A percentile compares a stretch with the other conserved stretches of the same genome.
These are phyloP conservation scores for Fusarium praegraminearum DNA, from an alignment of 2,329 filamentous ascomycete genomes.

Conservation along the genomic window DNA sequence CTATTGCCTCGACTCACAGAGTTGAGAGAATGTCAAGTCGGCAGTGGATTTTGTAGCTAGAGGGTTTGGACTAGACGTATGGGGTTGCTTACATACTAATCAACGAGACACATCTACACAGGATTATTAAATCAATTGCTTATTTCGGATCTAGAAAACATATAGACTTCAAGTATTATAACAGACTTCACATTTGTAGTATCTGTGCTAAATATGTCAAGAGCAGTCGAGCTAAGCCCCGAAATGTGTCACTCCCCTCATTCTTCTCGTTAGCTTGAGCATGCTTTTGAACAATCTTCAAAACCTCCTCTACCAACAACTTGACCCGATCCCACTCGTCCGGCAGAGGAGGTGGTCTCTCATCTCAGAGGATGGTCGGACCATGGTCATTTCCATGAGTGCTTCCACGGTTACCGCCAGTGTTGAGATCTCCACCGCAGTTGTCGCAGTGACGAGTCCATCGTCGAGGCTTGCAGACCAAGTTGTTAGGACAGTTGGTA, in stretches of 20 bases:
- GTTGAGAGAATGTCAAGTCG: too few relatives aligned
- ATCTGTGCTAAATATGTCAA: not conserved
- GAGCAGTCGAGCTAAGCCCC: not conserved
- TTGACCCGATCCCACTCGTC: not conserved
- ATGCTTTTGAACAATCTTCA: not conserved
- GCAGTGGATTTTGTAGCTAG: too few relatives aligned
- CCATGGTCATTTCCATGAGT: not conserved
- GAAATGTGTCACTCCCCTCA: not conserved
- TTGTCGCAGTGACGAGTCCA: slow-evolving; percentile 1
- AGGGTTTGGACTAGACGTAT: too few relatives aligned
- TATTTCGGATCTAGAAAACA: not conserved
- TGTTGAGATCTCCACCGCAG: not conserved
- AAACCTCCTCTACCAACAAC: not conserved
- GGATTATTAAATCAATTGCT: too few relatives aligned
- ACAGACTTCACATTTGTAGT: not conserved
- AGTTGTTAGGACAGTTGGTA: not conserved
- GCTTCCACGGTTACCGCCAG: not conserved
- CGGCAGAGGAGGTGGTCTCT: not conserved
- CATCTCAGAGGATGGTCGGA: slow-evolving; percentile 3
- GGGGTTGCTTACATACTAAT: too few relatives aligned
- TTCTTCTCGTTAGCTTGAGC: not conserved
- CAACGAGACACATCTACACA: too few relatives aligned
- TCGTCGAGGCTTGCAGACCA: not conserved
- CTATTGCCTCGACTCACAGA: too few relatives aligned
- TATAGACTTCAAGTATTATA: rapidly evolving